Evolutionary conservation across 129 eudicot genomes (phyloP).

Genomic region (Ambrosia trifida): DNA sequence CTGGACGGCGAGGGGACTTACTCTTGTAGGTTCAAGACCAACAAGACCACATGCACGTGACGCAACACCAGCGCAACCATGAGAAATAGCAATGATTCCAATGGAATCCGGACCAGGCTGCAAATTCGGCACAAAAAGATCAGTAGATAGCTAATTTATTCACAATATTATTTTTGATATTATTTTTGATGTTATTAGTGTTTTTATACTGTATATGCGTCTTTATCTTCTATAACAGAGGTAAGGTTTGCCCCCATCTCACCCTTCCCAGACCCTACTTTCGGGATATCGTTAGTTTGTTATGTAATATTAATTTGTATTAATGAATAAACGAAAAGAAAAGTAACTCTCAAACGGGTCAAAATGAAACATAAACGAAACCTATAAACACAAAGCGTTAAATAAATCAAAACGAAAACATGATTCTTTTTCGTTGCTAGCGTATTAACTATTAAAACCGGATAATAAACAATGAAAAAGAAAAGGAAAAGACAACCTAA

Average conservation of each 20-base stretch:
- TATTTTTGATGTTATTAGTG: too few relatives aligned
- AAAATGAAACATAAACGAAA: background rate
- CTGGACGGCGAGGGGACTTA: constrained; percentile 30
- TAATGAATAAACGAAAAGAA: too few relatives aligned
- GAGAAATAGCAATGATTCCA: constrained; percentile 99
- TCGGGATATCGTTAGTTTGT: too few relatives aligned
- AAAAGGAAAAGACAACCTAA: constrained; percentile 13
- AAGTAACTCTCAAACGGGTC: too few relatives aligned
- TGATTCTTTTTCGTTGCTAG: background rate
- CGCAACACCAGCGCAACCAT: constrained; percentile 78
- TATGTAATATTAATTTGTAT: too few relatives aligned
- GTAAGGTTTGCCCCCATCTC: too few relatives aligned
- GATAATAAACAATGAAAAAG: constrained; percentile 15
- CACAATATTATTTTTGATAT: background rate
- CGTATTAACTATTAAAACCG: background rate
- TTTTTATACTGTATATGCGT: too few relatives aligned
- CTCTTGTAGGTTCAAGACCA: constrained; percentile 88
- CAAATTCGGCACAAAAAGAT: constrained; percentile 17
- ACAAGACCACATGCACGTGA: constrained; percentile 99
- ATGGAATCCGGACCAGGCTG: constrained; percentile 99
- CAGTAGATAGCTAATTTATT: background rate
- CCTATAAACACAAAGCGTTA: constrained; percentile 9
- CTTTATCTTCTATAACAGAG: too few relatives aligned
- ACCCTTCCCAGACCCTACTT: too few relatives aligned
- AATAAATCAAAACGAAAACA: background rate